Base-by-base conservation (phyloP, 352 stramenopile species). In the Pythium utonaiense region DNA sequence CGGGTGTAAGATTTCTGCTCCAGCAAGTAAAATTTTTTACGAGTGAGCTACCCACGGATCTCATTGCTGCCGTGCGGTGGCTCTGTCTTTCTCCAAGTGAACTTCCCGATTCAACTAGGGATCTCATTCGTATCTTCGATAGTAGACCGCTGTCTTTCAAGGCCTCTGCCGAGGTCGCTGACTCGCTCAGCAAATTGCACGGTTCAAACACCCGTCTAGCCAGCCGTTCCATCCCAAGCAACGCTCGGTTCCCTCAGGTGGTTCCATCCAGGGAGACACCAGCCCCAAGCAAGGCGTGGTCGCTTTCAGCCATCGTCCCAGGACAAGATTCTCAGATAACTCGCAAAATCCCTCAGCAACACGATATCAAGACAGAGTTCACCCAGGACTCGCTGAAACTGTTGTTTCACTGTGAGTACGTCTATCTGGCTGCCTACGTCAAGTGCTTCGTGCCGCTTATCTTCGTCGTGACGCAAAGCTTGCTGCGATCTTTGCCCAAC, bases 391-490 rank as follows among this genome's bases (percentile, higher is more conserved):
- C 28, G n/a, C 27, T 60, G n/a, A 17, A 27, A 9, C 25, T 57
- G 28, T 60, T 74, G 33, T 78, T 76, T 47, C 60, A 65, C 36
- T 66, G 57, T 6, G 64, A 78, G 25, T 73, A 67, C 34, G 5
- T 73, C 4, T 51, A 71, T 0, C 53, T 70, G 36, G 34, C 48
- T 3, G 68, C 74, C 55, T 76, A 76, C 48, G 64, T 74, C 45
- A 65, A 74, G 51, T 71, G 67, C 36, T 44, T 45, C 0, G 53
- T 78, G 5, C 71, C 64, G 25, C 17, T 74, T 0, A 6, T 74
- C 10, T 76, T 72, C 53, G 36, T 58, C 9, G 12, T 62, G 8
- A 75, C 70, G 33, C 22, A 72, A 1, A 33, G 40, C 16, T 60
- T 61, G 14, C 40, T 78, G 10, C 58, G 48, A 13, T 45, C 65